These are phyloP conservation scores for Ophiosphaerella narmari DNA, from an alignment of 2,329 filamentous ascomycete genomes.

Conservation along the genomic window DNA sequence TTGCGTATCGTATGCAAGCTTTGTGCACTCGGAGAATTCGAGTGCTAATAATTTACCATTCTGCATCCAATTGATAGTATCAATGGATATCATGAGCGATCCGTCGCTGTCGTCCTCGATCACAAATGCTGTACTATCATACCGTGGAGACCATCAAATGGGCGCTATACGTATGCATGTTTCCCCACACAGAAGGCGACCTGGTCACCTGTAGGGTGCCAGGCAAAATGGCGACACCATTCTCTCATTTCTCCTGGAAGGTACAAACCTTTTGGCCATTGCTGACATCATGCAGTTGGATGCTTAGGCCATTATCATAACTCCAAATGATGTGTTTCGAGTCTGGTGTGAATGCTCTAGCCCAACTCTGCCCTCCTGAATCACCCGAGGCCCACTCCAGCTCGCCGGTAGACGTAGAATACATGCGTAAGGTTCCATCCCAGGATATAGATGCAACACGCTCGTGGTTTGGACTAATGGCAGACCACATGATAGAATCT, in stretches of 20 bases:
- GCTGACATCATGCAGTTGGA: slow-evolving; percentile 24
- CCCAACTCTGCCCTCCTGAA: slow-evolving; percentile 25
- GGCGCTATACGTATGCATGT: slow-evolving; percentile 29
- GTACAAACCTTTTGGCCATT: slow-evolving; percentile 18
- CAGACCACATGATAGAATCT: slow-evolving; percentile 33
- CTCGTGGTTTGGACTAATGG: slow-evolving; percentile 27
- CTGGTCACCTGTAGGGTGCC: slow-evolving; percentile 29
- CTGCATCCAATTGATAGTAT: slow-evolving; percentile 22
- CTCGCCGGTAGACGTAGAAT: slow-evolving; percentile 19
- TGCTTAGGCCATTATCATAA: slow-evolving; percentile 9
- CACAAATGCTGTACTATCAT: slow-evolving; percentile 23
- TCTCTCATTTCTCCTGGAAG: slow-evolving; percentile 13
- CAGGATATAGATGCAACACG: slow-evolving; percentile 32
- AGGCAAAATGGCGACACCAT: slow-evolving; percentile 29
- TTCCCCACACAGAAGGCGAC: slow-evolving; percentile 26
- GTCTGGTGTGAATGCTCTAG: slow-evolving; percentile 32
- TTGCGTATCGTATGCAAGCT: slow-evolving; percentile 27
- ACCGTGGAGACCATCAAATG: slow-evolving; percentile 22
- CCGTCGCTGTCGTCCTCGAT: slow-evolving; percentile 9
- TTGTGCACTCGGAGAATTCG: slow-evolving; percentile 23
- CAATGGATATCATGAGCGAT: slow-evolving; percentile 9
- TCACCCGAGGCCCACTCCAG: slow-evolving; percentile 24
- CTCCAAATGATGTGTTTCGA: slow-evolving; percentile 33
- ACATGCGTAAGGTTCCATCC: slow-evolving; percentile 37
- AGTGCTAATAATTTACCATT: slow-evolving; percentile 22